Conservation (phyloP, 2,329 filamentous ascomycete species). For the Verticillium longisporum region DNA sequence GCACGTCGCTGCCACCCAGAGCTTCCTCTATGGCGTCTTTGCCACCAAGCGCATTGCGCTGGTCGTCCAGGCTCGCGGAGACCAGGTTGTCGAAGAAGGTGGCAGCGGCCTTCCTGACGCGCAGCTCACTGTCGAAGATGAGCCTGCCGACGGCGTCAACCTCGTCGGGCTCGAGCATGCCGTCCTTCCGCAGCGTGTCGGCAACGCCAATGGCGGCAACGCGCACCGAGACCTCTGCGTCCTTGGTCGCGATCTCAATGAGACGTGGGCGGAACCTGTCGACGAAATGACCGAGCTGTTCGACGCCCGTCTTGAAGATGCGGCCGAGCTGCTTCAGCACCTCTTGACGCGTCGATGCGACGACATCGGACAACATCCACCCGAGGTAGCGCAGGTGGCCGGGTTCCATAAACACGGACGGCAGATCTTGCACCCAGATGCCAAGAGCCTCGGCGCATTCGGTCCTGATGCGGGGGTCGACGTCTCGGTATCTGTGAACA, state of each 20-base stretch:
- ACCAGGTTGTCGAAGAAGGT: constrained; percentile 87
- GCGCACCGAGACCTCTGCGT: constrained; percentile 75
- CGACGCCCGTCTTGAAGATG: constrained; percentile 74
- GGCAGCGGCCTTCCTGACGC: constrained; percentile 82
- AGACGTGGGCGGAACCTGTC: constrained; percentile 82
- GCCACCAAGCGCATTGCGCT: constrained; percentile 78
- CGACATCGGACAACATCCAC: constrained; percentile 86
- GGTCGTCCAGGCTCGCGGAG: constrained; percentile 70
- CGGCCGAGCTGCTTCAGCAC: constrained; percentile 76
- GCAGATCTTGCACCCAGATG: constrained; percentile 79
- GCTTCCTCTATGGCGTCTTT: constrained; percentile 69
- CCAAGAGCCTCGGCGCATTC: constrained; percentile 86
- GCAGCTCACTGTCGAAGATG: constrained; percentile 79
- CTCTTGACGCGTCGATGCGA: constrained; percentile 69
- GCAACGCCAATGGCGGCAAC: constrained; percentile 75
- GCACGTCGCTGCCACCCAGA: constrained; percentile 63
- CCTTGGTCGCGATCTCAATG: constrained; percentile 86
- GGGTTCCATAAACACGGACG: constrained; percentile 84
- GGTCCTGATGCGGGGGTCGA: constrained; percentile 80
- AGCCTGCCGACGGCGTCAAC: constrained; percentile 83
- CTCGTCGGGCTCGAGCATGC: constrained; percentile 84
- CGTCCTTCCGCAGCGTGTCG: constrained; percentile 73
- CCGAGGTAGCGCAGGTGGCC: constrained; percentile 88
- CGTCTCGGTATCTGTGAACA: constrained; percentile 90
- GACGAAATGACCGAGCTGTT: constrained; percentile 84